Base-by-base conservation (phyloP, 768 basidiomycete genomes). In the Pleurotus djamor region DNA sequence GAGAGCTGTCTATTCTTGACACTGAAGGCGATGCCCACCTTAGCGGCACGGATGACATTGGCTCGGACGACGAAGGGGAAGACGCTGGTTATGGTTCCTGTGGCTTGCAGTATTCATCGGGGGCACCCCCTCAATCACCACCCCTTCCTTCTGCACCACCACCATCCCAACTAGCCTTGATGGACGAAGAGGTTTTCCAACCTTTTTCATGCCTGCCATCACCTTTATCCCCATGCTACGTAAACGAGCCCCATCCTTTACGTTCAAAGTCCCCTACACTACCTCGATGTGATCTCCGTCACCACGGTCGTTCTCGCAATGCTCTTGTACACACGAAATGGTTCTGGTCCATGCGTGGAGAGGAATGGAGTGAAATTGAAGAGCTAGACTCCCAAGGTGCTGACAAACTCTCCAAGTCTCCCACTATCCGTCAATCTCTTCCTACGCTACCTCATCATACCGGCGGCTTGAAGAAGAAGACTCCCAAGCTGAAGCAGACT, bases 301-400 rank as follows among this genome's bases (percentile, higher is more conserved):
- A 90, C 61, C 88, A 83, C 65, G 88, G 88, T 1, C 78, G 85
- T 62, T 89, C 88, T 10, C 81, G 82, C 14, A 81, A 79, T 60
- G 83, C 84, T 1, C 77, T 90, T 37, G 71, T 76, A 12, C 80
- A 87, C 64, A 69, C 82, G 63, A 89, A 87, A 66, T 81, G 72
- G 68, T 79, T 90, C 63, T 90, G 88, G 88, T 72, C 74, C 38
- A 67, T 76, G 5, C 82, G 85, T 16, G 79, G 82, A 59, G 82
- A 82, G 50, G 76, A 79, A 52, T 84, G 80, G 81, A 77, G 74
- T 43, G 75, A 75, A 66, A 66, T 67, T 45, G 63, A 65, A 10
- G 63, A 60, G 43, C 34, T 64, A 16, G 58, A 60, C 33, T 54
- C 48, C 36, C 38, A 45, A 33, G 45, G 17, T 4, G 45, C 17